Evolutionary conservation across 305 asterid species (phyloP).

Genomic region (Coffea humblotiana): DNA sequence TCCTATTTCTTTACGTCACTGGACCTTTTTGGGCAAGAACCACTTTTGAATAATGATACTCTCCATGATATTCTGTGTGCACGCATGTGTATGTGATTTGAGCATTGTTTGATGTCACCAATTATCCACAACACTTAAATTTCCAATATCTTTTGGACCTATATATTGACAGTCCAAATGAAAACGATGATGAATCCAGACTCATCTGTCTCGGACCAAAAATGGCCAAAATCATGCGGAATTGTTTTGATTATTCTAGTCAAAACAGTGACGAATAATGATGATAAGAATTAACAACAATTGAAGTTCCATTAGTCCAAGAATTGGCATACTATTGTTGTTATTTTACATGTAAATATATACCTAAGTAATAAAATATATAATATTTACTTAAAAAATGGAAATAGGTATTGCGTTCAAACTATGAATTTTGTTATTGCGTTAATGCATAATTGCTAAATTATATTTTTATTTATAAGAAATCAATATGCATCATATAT

Average conservation of each 20-base stretch:
- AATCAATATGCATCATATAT: no score
- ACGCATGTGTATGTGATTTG: conserved; percentile 7
- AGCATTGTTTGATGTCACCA: conserved; percentile 14
- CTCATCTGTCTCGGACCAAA: conserved; percentile 1
- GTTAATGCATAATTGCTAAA: no score
- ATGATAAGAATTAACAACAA: no score
- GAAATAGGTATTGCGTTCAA: no score
- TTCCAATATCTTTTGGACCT: background rate
- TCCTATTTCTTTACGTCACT: conserved; percentile 34
- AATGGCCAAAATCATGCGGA: background rate
- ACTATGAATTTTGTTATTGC: no score
- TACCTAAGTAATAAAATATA: no score
- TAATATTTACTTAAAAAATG: no score
- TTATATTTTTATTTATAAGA: no score
- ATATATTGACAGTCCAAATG: background rate
- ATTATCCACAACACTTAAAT: conserved; percentile 24
- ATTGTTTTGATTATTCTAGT: background rate
- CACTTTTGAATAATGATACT: conserved; percentile 39
- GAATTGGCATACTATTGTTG: no score
- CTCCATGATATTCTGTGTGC: conserved; percentile 25
- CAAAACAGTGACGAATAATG: background rate
- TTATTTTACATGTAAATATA: no score
- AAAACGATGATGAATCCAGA: conserved; percentile 2
- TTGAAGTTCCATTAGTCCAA: no score
- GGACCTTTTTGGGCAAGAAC: conserved; percentile 27